phyloP scores from a whole-genome alignment of 2,329 filamentous ascomycete species.

The Rachicladosporium sp. region DNA sequence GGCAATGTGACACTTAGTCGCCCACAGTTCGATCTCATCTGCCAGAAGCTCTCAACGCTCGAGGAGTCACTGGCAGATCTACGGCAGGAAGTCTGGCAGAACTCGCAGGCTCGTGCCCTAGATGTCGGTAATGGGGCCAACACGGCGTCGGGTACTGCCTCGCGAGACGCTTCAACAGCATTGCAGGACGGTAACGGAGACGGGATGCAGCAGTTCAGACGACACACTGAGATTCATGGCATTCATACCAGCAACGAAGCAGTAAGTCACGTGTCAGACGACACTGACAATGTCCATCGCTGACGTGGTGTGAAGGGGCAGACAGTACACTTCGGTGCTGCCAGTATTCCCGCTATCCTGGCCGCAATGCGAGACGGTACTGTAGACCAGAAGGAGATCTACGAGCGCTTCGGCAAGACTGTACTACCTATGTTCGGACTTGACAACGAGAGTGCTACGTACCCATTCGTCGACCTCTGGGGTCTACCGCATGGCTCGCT shows the following conservation, averaged over 20 bases:
- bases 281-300: constrained; percentile 33
- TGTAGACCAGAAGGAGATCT: constrained; percentile 36
- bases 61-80: constrained; percentile 36
- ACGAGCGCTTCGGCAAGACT: constrained; percentile 45
- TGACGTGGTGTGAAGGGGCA: constrained; percentile 39
- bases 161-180: constrained; percentile 27
- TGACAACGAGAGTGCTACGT: constrained; percentile 52
- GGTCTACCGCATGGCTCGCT: constrained; percentile 46
- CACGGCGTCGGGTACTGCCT: constrained; percentile 6
- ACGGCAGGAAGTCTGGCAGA: constrained; percentile 19
- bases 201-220: constrained; percentile 5
- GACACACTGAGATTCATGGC: constrained; percentile 39
- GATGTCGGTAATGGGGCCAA: not conserved
- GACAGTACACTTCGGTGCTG: constrained; percentile 49
- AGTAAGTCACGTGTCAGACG: constrained; percentile 29
- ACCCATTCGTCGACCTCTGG: constrained; percentile 54
- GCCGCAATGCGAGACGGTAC: constrained; percentile 33
- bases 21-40: constrained; percentile 36
- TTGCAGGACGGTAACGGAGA: constrained; percentile 11
- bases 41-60: constrained; percentile 35
- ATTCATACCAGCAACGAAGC: constrained; percentile 49
- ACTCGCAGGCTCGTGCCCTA: constrained; percentile 3
- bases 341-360: constrained; percentile 50
- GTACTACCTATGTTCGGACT: constrained; percentile 50
- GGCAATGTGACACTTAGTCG: constrained; percentile 20